These are phyloP conservation scores for Hemisphaericaspora xylofermentans DNA, from an alignment of 1,139 yeast genomes.

Conservation along the genomic window DNA sequence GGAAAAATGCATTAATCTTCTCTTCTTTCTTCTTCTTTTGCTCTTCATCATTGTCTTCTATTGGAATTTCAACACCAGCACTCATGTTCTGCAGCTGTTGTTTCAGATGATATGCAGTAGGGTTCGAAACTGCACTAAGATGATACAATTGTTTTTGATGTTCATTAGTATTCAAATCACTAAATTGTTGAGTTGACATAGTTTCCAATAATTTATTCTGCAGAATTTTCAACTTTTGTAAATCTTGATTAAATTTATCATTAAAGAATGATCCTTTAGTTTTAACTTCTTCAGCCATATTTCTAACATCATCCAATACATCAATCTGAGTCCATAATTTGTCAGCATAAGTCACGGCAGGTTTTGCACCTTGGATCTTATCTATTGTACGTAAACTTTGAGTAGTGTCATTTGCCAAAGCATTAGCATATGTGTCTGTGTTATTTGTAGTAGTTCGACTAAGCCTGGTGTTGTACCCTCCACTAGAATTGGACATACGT, in stretches of 20 bases:
- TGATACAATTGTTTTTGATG: slow-evolving; percentile 27
- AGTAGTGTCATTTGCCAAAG: slow-evolving; percentile 17
- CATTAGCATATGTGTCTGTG: slow-evolving; percentile 14
- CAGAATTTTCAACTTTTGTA: slow-evolving; percentile 54
- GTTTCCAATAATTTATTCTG: slow-evolving; percentile 62
- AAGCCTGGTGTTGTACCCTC: slow-evolving; percentile 3
- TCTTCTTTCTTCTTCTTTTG: slow-evolving; percentile 13
- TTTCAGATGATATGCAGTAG: slow-evolving; percentile 4
- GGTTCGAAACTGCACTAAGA: slow-evolving; percentile 9
- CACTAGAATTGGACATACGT: slow-evolving; percentile 18
- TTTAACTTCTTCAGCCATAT: slow-evolving; percentile 57
- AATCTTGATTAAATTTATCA: slow-evolving; percentile 53
- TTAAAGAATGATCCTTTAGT: slow-evolving; percentile 62
- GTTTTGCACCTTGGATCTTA: slow-evolving; percentile 46
- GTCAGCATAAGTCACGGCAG: slow-evolving; percentile 63
- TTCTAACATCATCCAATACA: slow-evolving; percentile 76
- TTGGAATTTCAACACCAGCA: slow-evolving; percentile 4
- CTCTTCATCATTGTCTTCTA: slow-evolving; percentile 10
- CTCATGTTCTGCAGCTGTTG: not conserved
- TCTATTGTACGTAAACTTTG: slow-evolving; percentile 42
- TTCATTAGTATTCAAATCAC: slow-evolving; percentile 16
- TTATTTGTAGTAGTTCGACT: slow-evolving; percentile 26
- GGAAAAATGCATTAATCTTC: slow-evolving; percentile 23
- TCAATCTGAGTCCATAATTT: slow-evolving; percentile 86
- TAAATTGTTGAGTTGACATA: slow-evolving; percentile 45